These are phyloP conservation scores for Phellopilus nigrolimitatus DNA, from an alignment of 1,284 basidiomycete species.

Conservation along the genomic window DNA sequence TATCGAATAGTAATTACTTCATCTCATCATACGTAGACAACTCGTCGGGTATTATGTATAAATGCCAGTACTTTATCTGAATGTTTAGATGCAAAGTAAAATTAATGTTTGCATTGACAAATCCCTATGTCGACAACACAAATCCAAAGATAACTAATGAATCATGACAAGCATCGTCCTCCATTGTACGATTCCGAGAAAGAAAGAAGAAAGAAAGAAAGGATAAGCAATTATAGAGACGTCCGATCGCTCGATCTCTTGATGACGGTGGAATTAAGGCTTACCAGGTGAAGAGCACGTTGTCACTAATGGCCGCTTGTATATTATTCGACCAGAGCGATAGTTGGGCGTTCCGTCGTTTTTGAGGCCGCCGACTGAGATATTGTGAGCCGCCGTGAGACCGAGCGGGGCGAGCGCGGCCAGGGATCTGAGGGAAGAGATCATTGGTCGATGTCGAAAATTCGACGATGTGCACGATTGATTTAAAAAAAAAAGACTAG, in stretches of 20 bases:
- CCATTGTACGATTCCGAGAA: no score
- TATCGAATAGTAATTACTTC: neutral
- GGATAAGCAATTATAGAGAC: no score
- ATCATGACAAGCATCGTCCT: no score
- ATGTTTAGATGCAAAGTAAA: no score
- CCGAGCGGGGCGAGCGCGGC: conserved; percentile 8
- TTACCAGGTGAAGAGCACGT: conserved; percentile 36
- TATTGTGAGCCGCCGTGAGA: conserved; percentile 26
- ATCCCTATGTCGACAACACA: no score
- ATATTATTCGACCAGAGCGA: conserved; percentile 34
- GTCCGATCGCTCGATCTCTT: neutral
- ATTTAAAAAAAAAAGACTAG: neutral
- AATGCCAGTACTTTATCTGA: no score
- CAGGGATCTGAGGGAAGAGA: conserved; percentile 2
- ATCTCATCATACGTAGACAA: no score
- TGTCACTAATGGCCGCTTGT: conserved; percentile 32
- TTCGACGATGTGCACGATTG: no score
- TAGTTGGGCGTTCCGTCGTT: conserved; percentile 22
- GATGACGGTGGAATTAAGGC: conserved; percentile 13
- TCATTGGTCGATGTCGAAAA: neutral
- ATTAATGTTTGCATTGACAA: no score
- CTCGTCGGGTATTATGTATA: no score
- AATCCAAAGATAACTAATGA: no score
- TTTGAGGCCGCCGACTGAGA: conserved; percentile 32
- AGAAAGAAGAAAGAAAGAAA: no score